phyloP scores from a whole-genome alignment of 2,329 filamentous ascomycete genomes.

The Hymenoscyphus fraxineus region DNA sequence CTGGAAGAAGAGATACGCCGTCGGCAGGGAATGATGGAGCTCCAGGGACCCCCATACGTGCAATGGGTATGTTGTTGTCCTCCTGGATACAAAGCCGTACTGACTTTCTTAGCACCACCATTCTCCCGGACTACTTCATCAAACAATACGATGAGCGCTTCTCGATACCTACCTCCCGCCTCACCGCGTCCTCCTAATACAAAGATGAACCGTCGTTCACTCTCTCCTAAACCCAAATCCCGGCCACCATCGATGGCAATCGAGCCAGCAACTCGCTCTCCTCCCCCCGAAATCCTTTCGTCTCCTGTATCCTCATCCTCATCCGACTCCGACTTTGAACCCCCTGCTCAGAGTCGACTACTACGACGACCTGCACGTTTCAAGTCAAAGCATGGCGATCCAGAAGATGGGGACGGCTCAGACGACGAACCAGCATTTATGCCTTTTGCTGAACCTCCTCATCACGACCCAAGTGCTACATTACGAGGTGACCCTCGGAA shows the following conservation, averaged over 20 bases:
- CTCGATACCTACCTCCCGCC: constrained; percentile 26
- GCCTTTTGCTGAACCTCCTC: constrained; percentile 24
- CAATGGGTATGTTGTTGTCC: constrained; percentile 21
- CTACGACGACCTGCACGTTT: constrained; percentile 31
- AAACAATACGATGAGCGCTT: constrained; percentile 30
- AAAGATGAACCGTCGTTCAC: constrained; percentile 24
- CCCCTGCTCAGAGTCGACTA: constrained; percentile 30
- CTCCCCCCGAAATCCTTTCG: constrained; percentile 19
- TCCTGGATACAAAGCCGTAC: background rate
- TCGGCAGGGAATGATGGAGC: constrained; percentile 24
- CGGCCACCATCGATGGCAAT: constrained; percentile 20
- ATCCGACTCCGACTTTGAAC: constrained; percentile 29
- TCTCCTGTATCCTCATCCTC: constrained; percentile 22
- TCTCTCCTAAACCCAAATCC: constrained; percentile 26
- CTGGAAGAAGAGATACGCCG: constrained; percentile 30
- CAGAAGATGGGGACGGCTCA: constrained; percentile 30
- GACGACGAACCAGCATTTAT: constrained; percentile 35
- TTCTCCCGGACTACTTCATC: constrained; percentile 33
- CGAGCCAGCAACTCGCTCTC: constrained; percentile 18
- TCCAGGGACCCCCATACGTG: constrained; percentile 22
- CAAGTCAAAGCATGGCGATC: constrained; percentile 22
- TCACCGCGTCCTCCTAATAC: constrained; percentile 31
- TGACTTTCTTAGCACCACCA: constrained; percentile 29
- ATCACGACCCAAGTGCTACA: constrained; percentile 32
- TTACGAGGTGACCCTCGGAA: constrained; percentile 27